Base-by-base conservation (phyloP, 495 filamentous ascomycete species). In the Sabuloglossum arenarium region DNA sequence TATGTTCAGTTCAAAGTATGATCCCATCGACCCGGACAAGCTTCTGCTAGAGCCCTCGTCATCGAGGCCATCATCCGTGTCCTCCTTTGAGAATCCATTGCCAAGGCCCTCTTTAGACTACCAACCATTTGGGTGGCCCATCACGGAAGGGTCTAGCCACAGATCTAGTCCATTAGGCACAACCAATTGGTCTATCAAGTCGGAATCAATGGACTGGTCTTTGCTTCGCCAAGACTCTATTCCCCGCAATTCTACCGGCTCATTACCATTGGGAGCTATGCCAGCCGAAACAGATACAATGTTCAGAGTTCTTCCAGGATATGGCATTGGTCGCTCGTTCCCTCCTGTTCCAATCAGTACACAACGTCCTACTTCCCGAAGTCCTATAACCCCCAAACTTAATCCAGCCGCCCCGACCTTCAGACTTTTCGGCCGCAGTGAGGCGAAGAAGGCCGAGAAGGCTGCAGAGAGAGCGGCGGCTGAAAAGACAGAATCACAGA, bases 41-140 rank as follows among this genome's bases (percentile, higher is more conserved):
- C 69, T 76, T 25, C 67, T 75, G 16, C 78, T 19, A 78, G 59
- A 81, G 50, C 75, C 81, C 14, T 72, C 82, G 53, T 87, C 84
- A 34, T 83, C 85, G 1, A 72, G 86, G 27, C 86, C 86, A 25
- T 76, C 81, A 1, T 90, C 86, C 14, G 85, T 84, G 28, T 81
- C 85, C 8, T 89, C 86, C 0, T 80, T 81, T 53, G 87, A 91
- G 53, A 76, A 76, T 37, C 64, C 69, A 39, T 73, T 90, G 47
- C 83, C 85, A 1, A 76, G 85, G 56, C 87, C 86, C 0, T 90
- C 86, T 1, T 87, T 81, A 9, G 87, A 91, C 47, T 85, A 81
- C 28, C 77, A 75, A 42, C 76, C 79, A 30, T 81, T 83, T 59
- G 79, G 79, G 1, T 81, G 81, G 79, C 75, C 75, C 2, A 66